These are phyloP conservation scores for Globisporangium rhizosaccharum DNA, from an alignment of 352 stramenopile genomes.

Conservation along the genomic window DNA sequence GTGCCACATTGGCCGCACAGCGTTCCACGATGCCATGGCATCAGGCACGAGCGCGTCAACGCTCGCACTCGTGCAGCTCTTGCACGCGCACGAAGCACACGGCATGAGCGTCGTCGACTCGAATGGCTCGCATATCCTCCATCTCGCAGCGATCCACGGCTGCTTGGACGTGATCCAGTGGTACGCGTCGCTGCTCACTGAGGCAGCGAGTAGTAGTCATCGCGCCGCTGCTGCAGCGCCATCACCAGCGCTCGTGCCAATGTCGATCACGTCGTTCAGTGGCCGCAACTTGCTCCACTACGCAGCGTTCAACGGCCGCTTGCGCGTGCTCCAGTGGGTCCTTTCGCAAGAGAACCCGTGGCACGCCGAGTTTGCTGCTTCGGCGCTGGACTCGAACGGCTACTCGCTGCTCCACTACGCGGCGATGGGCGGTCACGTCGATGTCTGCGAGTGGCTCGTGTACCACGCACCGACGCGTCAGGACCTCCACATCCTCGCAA, in stretches of 20 bases:
- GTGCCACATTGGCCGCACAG: slow-evolving; percentile 45
- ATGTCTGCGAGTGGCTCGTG: slow-evolving; percentile 60
- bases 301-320: slow-evolving; percentile 51
- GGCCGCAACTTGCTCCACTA: slow-evolving; percentile 67
- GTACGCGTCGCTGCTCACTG: slow-evolving; percentile 22
- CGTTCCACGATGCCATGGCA: slow-evolving; percentile 53
- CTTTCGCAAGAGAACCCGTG: slow-evolving; percentile 23
- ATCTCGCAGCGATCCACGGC: slow-evolving; percentile 64
- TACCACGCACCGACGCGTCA: slow-evolving; percentile 29
- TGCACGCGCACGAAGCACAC: slow-evolving; percentile 46
- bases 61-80: slow-evolving; percentile 36
- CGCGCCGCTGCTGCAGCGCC: no score
- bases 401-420: slow-evolving; percentile 69
- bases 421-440: slow-evolving; percentile 44
- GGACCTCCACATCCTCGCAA: slow-evolving; percentile 36
- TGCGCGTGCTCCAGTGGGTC: slow-evolving; percentile 47
- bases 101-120: slow-evolving; percentile 41
- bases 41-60: slow-evolving; percentile 18
- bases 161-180: slow-evolving; percentile 55
- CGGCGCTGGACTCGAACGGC: slow-evolving; percentile 41
- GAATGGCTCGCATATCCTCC: slow-evolving; percentile 57
- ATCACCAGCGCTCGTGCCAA: slow-evolving; percentile 9
- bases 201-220: not conserved
- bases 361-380: slow-evolving; percentile 22
- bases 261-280: slow-evolving; percentile 53